Evolutionary conservation across 306 rosid species (phyloP), one percentile per base, ranked within the genome.

Genomic region (apple (Malus domestica)): DNA sequence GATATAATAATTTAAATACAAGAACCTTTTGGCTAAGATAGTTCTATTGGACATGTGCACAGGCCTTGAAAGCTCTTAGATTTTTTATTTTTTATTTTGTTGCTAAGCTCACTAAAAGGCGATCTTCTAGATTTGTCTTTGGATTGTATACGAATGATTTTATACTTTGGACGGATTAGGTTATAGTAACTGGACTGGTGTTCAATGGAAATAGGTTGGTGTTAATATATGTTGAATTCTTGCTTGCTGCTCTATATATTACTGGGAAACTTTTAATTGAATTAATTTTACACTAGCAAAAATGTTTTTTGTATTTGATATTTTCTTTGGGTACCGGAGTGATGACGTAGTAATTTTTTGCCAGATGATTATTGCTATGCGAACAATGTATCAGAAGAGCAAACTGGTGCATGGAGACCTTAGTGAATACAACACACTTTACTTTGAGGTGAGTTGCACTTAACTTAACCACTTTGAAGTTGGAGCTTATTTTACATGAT

Each of bases 391-490:
- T 82, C 97, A 91, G 80, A 91, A 90, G 81, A 88, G 97, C 89
- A 94, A 89, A 85, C 79, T 94, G 83, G 98, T 94, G 78, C 98
- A 94, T 35, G 97, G 97, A 51, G 98, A 94, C 74, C 97, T 94
- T 55, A 90, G 98, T 52, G 98, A 94, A 85, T 91, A 94, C 80
- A 94, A 90, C 80, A 86, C 89, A 78, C 98, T 91, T 65, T 90
- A 90, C 85, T 88, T 12, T 85, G 97, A 94, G 92, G 98, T 87
- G 74, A 57, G 27, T 30, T 58, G 20, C 35, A 14, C 18, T 13
- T 25, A 23, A 23, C 25, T 13, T 0, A 61, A 25, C 8, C 4
- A 35, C 68, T 13, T 44, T 27, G 20, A 10, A 76, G 69, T 15
- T 40, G n/a, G 42, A 20, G 15, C 51, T 66, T 27, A n/a, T 27